A percentile compares a stretch with the other conserved stretches of the same genome.
Conservation (phyloP, 805 yeast species). For the Candida golubevii region DNA sequence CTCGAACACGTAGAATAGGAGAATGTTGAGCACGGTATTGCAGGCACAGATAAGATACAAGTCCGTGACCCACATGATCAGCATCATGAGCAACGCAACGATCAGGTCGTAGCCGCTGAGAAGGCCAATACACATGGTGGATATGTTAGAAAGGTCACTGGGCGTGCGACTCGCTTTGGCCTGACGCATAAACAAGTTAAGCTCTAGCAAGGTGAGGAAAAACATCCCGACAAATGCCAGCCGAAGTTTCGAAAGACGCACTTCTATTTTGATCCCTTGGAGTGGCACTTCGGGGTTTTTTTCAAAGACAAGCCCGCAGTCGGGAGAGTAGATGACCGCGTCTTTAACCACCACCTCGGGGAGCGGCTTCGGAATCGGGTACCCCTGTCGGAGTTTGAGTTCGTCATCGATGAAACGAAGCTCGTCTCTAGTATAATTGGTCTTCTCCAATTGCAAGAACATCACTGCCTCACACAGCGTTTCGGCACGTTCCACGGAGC, state of each 20-base stretch:
- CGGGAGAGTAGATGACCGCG: slow-evolving; percentile 79
- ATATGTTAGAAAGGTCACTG: slow-evolving; percentile 68
- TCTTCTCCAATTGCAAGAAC: slow-evolving; percentile 65
- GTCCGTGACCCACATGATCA: slow-evolving; percentile 46
- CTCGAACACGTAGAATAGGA: slow-evolving; percentile 70
- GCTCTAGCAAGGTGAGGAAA: slow-evolving; percentile 45
- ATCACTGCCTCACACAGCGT: slow-evolving; percentile 66
- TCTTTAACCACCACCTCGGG: slow-evolving; percentile 54
- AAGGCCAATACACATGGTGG: slow-evolving; percentile 51
- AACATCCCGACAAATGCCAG: slow-evolving; percentile 42
- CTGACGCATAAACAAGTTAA: slow-evolving; percentile 58
- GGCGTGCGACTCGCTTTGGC: slow-evolving; percentile 74
- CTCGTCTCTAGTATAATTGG: slow-evolving; percentile 49
- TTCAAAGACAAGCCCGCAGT: slow-evolving; percentile 64
- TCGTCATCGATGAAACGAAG: slow-evolving; percentile 67
- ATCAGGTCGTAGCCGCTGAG: slow-evolving; percentile 72
- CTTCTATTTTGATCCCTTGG: slow-evolving; percentile 59
- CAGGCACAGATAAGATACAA: slow-evolving; percentile 66
- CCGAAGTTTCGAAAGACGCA: slow-evolving; percentile 34
- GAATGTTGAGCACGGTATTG: slow-evolving; percentile 63
- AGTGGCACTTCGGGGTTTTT: slow-evolving; percentile 17
- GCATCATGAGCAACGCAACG: slow-evolving; percentile 55
- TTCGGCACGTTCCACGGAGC: slow-evolving; percentile 27
- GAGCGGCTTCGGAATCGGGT: slow-evolving; percentile 53
- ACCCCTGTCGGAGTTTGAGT: slow-evolving; percentile 66